Conservation (phyloP, 352 stramenopile genomes). For the Phytophthora europaea region DNA sequence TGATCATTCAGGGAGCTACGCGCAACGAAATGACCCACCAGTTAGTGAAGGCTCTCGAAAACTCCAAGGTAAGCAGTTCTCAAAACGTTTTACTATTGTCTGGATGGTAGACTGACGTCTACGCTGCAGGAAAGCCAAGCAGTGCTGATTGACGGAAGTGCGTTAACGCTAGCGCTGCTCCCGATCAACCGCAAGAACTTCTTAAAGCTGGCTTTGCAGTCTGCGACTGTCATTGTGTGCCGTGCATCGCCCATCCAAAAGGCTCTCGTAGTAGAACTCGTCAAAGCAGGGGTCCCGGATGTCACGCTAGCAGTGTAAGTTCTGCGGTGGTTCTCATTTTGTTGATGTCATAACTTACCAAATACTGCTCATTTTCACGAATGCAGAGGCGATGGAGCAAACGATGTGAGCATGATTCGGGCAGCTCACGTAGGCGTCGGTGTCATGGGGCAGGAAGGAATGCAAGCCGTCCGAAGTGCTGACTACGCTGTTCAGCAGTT, state of each 20-base stretch:
- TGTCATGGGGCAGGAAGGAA: conserved; percentile 98
- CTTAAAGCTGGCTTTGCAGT: conserved; percentile 73
- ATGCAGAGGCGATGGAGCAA: conserved; percentile 97
- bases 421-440: conserved; percentile 98
- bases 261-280: conserved; percentile 94
- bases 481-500: conserved; percentile 90
- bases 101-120: not conserved
- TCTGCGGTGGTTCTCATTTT: conserved; percentile 5
- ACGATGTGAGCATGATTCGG: conserved; percentile 99
- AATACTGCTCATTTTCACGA: not conserved
- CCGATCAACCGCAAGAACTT: conserved; percentile 72
- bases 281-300: conserved; percentile 83
- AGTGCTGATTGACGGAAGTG: conserved; percentile 74
- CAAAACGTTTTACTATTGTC: too few relatives aligned
- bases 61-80: conserved; percentile 44
- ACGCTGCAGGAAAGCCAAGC: conserved; percentile 64
- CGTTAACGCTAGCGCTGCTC: conserved; percentile 67
- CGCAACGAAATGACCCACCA: conserved; percentile 61
- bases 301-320: conserved; percentile 95
- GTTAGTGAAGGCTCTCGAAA: conserved; percentile 58
- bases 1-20: conserved; percentile 60
- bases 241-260: conserved; percentile 92
- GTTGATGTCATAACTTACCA: conserved; percentile 20
- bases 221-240: conserved; percentile 89
- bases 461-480: conserved; percentile 84